Evolutionary conservation across 176 grass and related monocot genomes (phyloP).

Genomic region (Rhynchospora pubera): DNA sequence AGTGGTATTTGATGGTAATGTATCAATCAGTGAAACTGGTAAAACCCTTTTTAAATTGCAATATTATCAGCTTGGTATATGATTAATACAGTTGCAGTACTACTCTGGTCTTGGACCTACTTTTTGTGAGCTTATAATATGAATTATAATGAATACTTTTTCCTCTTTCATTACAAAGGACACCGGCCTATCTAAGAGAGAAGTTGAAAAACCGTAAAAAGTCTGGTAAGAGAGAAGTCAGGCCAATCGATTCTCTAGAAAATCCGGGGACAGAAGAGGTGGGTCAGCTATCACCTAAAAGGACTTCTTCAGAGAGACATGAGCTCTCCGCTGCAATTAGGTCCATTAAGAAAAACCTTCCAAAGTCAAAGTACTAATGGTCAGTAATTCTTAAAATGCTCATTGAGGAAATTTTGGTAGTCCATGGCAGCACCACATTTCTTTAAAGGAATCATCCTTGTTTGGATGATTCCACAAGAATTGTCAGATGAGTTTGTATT

Average conservation of each 20-base stretch:
- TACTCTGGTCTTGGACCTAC: background rate
- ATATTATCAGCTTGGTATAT: background rate
- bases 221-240: conserved; percentile 3
- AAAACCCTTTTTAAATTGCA: background rate
- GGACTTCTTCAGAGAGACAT: background rate
- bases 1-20: background rate
- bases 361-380: background rate
- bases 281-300: background rate
- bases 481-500: background rate
- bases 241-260: background rate
- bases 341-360: conserved; percentile 19
- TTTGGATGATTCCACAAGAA: background rate
- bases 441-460: background rate
- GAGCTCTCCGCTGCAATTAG: conserved; percentile 10
- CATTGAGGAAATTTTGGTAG: background rate
- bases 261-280: background rate
- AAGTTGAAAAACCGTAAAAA: conserved; percentile 5
- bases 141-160: background rate
- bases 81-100: background rate
- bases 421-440: background rate
- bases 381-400: background rate
- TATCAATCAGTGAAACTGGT: background rate
- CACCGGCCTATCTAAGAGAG: conserved; percentile 7
- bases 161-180: background rate
- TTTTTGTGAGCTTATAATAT: background rate